Evolutionary conservation across 164 flowering plant species (phyloP).

Genomic region (Kalanchoe fedtschenkoi): DNA sequence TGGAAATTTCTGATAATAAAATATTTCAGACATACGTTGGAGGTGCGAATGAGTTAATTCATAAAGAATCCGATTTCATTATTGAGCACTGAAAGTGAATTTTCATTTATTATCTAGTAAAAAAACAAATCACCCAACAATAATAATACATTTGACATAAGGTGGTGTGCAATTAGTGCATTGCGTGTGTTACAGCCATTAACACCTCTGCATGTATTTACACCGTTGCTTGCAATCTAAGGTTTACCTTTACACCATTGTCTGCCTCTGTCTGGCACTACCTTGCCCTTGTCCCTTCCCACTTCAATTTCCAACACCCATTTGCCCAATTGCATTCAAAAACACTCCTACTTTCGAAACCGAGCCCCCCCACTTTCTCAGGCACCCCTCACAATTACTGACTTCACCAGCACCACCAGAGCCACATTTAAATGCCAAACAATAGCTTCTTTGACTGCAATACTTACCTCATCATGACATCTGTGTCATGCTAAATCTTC

Average conservation of each 20-base stretch:
- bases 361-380: not conserved
- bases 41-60: too few species aligned
- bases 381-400: not conserved
- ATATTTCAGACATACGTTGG: too few species aligned
- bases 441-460: conserved; percentile 3
- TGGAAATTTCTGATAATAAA: too few species aligned
- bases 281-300: not conserved
- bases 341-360: not conserved
- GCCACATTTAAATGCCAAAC: not conserved
- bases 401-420: not conserved
- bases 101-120: too few species aligned
- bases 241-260: not conserved
- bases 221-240: conserved; percentile 4
- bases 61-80: too few species aligned
- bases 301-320: conserved; percentile 5
- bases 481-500: conserved; percentile 4
- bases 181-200: not conserved
- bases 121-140: not conserved
- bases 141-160: not conserved
- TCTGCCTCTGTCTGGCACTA: not conserved
- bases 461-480: not conserved
- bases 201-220: not conserved
- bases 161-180: too few species aligned
- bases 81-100: too few species aligned
- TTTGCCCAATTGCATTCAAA: not conserved